Conservation (phyloP, 2,329 filamentous ascomycete genomes). For the Trichoderma aggressivum region DNA sequence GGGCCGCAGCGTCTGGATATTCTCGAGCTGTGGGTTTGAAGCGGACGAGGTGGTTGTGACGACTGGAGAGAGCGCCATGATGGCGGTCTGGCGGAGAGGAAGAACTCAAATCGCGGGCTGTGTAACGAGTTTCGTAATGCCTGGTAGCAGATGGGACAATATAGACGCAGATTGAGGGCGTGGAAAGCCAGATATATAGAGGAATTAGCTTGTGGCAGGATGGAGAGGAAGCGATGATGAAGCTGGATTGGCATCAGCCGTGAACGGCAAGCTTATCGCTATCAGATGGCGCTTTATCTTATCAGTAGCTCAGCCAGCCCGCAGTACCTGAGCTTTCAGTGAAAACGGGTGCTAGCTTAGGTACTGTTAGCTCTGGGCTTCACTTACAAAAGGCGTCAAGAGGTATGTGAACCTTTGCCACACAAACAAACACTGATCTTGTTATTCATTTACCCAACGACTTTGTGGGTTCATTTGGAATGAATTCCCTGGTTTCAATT, state of each 20-base stretch:
- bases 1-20: conserved; percentile 32
- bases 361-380: neutral
- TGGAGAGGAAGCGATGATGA: neutral
- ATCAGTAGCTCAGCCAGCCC: neutral
- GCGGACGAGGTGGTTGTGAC: conserved; percentile 30
- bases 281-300: neutral
- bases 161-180: neutral
- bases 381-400: neutral
- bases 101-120: neutral
- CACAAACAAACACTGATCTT: neutral
- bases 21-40: conserved; percentile 34
- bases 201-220: neutral
- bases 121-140: neutral
- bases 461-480: neutral
- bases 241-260: neutral
- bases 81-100: conserved; percentile 7
- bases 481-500: neutral
- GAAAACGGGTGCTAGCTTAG: neutral
- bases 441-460: neutral
- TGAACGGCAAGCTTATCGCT: neutral
- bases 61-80: conserved; percentile 48
- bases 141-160: neutral
- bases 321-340: neutral
- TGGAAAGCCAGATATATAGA: neutral
- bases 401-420: neutral